These are phyloP conservation scores for Guyanaporus albipodus DNA, from an alignment of 768 basidiomycete genomes.

Conservation along the genomic window DNA sequence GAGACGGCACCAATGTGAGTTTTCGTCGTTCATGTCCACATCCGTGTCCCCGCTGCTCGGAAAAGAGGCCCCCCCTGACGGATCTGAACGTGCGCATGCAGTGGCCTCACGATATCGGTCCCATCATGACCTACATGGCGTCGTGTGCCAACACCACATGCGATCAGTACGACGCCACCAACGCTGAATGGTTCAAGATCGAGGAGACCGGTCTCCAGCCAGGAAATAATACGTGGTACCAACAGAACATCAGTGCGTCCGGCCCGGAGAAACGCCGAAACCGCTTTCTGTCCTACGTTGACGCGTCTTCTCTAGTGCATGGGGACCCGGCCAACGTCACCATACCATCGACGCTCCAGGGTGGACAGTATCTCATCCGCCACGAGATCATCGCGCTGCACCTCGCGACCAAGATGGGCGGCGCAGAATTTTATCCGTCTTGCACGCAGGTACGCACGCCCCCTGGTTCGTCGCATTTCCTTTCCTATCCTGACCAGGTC, in stretches of 20 bases:
- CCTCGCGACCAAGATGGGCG: constrained; percentile 49
- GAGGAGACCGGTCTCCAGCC: constrained; percentile 45
- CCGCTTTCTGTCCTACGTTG: background rate
- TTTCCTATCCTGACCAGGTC: background rate
- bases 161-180: constrained; percentile 52
- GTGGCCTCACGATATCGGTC: constrained; percentile 61
- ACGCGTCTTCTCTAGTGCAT: constrained; percentile 29
- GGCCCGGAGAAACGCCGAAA: no score
- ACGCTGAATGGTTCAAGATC: constrained; percentile 75
- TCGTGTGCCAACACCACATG: constrained; percentile 55
- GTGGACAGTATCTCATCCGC: constrained; percentile 73
- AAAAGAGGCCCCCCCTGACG: no score
- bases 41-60: background rate
- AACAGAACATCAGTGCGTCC: constrained; percentile 49
- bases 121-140: constrained; percentile 73
- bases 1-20: constrained; percentile 36
- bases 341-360: constrained; percentile 49
- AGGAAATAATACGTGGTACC: constrained; percentile 44
- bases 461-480: no score
- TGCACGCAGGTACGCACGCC: constrained; percentile 45
- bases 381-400: constrained; percentile 82
- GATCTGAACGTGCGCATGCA: no score
- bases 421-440: constrained; percentile 79
- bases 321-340: constrained; percentile 40
- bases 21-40: background rate